Evolutionary conservation across 257 asterid species (phyloP).

Genomic region (Ocimum tenuiflorum): DNA sequence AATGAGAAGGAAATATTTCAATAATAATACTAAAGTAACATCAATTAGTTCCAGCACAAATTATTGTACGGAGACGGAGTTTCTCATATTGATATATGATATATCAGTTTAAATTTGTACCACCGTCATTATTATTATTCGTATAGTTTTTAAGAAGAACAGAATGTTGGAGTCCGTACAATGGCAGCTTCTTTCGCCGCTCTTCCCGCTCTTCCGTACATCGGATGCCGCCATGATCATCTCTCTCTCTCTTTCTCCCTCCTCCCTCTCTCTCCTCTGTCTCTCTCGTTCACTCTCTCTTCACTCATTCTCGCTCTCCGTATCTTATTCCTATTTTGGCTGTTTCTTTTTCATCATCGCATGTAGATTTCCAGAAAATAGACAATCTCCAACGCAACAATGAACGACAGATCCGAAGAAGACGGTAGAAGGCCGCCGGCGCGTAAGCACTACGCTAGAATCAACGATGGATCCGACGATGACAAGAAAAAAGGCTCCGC

Average conservation of each 20-base stretch:
- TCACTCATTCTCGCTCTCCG: too few relatives aligned
- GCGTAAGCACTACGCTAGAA: background rate
- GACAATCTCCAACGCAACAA: background rate
- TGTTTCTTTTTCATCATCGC: too few relatives aligned
- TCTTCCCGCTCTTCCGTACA: conserved; percentile 21
- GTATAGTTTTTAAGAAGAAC: too few relatives aligned
- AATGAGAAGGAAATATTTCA: too few relatives aligned
- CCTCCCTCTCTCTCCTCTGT: background rate
- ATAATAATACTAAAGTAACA: too few relatives aligned
- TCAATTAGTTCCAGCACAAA: too few relatives aligned
- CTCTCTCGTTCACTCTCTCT: background rate
- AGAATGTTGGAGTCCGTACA: too few relatives aligned
- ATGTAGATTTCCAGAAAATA: background rate
- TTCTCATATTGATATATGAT: too few relatives aligned
- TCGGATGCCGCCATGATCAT: conserved; percentile 21
- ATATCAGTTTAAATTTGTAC: too few relatives aligned
- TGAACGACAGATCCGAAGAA: background rate
- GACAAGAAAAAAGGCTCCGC: background rate
- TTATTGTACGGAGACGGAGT: too few relatives aligned
- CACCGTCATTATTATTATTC: too few relatives aligned
- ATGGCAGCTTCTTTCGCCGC: conserved; percentile 26
- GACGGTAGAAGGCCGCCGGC: background rate
- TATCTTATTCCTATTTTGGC: too few relatives aligned
- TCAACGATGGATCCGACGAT: background rate
- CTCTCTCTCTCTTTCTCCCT: background rate